Evolutionary conservation across 441 rosid species (phyloP).

Genomic region (Erodium texanum): DNA sequence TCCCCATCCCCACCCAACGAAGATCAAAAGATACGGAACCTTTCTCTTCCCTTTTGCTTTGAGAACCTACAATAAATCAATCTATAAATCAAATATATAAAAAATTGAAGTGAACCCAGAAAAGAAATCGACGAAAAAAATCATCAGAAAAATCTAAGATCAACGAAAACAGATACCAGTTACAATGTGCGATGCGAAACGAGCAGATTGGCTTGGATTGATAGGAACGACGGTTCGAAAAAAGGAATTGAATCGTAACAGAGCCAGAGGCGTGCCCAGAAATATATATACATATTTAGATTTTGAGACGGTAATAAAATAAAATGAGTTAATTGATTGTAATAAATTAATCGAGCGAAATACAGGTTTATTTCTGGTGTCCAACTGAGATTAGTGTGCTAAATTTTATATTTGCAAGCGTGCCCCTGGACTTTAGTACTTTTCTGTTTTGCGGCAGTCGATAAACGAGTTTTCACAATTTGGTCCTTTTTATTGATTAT

Average conservation of each 20-base stretch:
- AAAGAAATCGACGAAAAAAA: neutral
- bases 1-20: constrained; percentile 45
- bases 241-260: neutral
- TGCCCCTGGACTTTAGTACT: neutral
- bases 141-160: neutral
- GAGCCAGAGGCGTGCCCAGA: neutral
- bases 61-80: neutral
- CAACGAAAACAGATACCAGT: neutral
- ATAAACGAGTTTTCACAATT: neutral
- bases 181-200: neutral
- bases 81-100: neutral
- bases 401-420: neutral
- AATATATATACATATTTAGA: neutral
- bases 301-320: neutral
- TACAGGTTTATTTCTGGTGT: neutral
- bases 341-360: neutral
- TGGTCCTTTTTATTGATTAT: neutral
- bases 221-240: neutral
- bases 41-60: no score
- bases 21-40: neutral
- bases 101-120: neutral
- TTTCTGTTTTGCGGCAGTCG: neutral
- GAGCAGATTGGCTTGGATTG: no score
- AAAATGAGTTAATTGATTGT: no score
- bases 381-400: neutral